Evolutionary conservation across 2,329 filamentous ascomycete species (phyloP), one percentile per base, ranked within the genome.

Genomic region (Diplocarpon rosae): DNA sequence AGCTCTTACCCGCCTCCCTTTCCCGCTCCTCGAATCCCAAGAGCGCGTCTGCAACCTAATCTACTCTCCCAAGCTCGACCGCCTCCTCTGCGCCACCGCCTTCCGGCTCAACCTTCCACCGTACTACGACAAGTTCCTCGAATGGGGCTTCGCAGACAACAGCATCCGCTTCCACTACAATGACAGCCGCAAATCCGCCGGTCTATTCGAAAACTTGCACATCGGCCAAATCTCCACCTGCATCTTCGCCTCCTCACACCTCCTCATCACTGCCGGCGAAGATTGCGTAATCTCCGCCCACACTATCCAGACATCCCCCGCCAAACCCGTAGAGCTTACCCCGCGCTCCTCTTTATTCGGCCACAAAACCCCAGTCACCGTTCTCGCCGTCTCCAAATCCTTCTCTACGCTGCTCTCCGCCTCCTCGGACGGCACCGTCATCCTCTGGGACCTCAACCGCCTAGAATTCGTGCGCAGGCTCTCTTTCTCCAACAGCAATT

Each of bases 101-200:
- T 87, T 94, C 64, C 76, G 87, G 15, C 71, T 95, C 34, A 92
- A 95, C 57, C 79, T 96, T 11, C 84, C 89, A 0, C 89, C 90
- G 0, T 68, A 70, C 39, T 94, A 87, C 59, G 89, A 96, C 64
- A 88, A 88, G 56, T 95, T 87, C 58, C 75, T 96, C 54, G 88
- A 95, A 66, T 96, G 90, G 90, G 90, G 90, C 1, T 96, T 93
- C 56, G 84, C 86, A 0, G 92, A 98, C 63, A 86, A 85, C 55
- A 93, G 86, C 54, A 76, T 98, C 24, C 83, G 92, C 3, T 96
- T 98, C 69, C 95, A 86, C 66, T 78, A 83, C 44, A 80, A 83
- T 38, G 87, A 95, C 53, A 85, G 78, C 46, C 81, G 85, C 59
- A 89, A 86, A 69, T 71, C 84, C 16, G 78, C 93, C 30, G 90